Conservation (phyloP, 2,329 filamentous ascomycete species). For the Pseudogymnoascus sp. region DNA sequence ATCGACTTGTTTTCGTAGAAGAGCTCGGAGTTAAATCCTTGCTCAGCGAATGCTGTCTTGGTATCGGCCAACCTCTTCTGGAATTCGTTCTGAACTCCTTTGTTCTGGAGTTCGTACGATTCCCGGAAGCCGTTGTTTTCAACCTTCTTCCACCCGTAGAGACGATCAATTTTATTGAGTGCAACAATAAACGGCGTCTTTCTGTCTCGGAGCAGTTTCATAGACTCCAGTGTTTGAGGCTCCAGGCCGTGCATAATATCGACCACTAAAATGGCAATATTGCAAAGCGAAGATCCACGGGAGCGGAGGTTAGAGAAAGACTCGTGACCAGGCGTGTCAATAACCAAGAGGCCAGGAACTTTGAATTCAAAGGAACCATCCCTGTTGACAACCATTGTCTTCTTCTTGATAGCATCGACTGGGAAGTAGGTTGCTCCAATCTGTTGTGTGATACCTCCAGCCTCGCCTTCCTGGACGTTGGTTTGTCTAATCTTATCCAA, state of each 20-base stretch:
- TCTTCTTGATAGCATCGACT: slow-evolving; percentile 81
- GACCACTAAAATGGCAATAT: slow-evolving; percentile 97
- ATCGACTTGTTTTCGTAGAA: slow-evolving; percentile 98
- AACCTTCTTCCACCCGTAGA: slow-evolving; percentile 98
- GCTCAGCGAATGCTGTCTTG: slow-evolving; percentile 88
- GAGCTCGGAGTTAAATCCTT: slow-evolving; percentile 95
- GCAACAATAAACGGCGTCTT: slow-evolving; percentile 98
- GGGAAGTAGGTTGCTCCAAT: slow-evolving; percentile 99
- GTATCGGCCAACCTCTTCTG: slow-evolving; percentile 80
- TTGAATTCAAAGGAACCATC: slow-evolving; percentile 92
- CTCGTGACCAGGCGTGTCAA: slow-evolving; percentile 99
- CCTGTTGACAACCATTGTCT: slow-evolving; percentile 87
- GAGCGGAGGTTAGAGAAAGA: slow-evolving; percentile 98
- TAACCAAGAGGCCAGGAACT: slow-evolving; percentile 90
- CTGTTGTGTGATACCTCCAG: slow-evolving; percentile 98
- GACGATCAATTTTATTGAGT: slow-evolving; percentile 98
- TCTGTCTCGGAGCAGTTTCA: slow-evolving; percentile 83
- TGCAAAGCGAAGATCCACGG: slow-evolving; percentile 94
- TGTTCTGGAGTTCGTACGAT: slow-evolving; percentile 80
- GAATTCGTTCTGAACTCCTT: slow-evolving; percentile 91
- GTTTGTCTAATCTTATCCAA: slow-evolving; percentile 97
- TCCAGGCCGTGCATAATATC: slow-evolving; percentile 99
- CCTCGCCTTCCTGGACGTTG: slow-evolving; percentile 97
- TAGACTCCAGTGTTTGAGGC: slow-evolving; percentile 93
- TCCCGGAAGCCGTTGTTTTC: slow-evolving; percentile 98